Evolutionary conservation across 768 basidiomycete genomes (phyloP).

Genomic region (Suillus sp.): DNA sequence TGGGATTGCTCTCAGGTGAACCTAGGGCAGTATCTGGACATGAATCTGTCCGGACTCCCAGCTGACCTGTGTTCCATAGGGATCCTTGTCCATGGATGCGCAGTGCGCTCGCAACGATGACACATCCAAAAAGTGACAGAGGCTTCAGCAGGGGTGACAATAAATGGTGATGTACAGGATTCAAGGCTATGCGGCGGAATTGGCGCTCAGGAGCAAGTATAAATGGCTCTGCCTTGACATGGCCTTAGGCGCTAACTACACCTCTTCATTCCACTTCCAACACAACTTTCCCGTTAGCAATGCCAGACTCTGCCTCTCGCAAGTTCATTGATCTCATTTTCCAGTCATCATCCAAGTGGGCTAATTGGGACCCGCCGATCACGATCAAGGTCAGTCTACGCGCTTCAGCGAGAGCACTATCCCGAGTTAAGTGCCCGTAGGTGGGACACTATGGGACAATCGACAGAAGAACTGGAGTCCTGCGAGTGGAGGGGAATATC

Average conservation of each 20-base stretch:
- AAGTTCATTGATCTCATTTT: slow-evolving; percentile 40
- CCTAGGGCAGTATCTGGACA: too few species aligned
- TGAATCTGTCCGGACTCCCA: too few species aligned
- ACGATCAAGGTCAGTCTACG: slow-evolving; percentile 30
- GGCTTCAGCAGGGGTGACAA: neutral
- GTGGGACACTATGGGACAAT: slow-evolving; percentile 38
- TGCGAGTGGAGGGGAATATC: slow-evolving; percentile 35
- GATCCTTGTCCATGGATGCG: too few species aligned
- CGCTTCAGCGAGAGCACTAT: neutral
- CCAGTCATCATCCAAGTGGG: slow-evolving; percentile 36
- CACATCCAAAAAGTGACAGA: neutral
- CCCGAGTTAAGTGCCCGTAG: slow-evolving; percentile 18
- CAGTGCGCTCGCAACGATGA: neutral
- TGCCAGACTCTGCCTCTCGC: slow-evolving; percentile 17
- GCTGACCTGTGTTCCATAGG: too few species aligned
- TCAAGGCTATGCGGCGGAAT: neutral
- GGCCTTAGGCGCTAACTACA: neutral
- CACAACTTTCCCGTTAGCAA: neutral
- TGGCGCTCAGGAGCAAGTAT: neutral
- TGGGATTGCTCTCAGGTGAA: too few species aligned
- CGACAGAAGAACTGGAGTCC: slow-evolving; percentile 30
- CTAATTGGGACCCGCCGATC: slow-evolving; percentile 40
- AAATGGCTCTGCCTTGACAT: neutral
- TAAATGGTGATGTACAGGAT: neutral
- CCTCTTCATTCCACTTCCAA: neutral